These are phyloP conservation scores for Pythium apleroticum DNA, from an alignment of 352 stramenopile species.

Conservation along the genomic window DNA sequence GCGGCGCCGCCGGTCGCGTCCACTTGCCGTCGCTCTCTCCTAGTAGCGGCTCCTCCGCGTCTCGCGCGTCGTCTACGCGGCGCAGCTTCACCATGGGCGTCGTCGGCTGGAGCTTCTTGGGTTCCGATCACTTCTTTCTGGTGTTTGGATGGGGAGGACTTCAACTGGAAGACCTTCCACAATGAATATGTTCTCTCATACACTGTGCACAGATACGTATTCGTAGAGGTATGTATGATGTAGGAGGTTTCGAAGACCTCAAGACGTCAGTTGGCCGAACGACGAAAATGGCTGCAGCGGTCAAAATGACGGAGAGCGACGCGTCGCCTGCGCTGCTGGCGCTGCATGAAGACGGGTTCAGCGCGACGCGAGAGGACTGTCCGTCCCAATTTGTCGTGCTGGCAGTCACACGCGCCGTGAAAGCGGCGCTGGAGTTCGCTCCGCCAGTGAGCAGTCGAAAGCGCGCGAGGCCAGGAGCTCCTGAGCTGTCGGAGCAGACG, in stretches of 20 bases:
- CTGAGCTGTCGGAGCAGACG: constrained; percentile 4
- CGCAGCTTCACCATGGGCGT: constrained; percentile 14
- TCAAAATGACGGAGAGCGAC: neutral
- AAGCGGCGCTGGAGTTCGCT: constrained; percentile 7
- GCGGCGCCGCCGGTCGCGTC: neutral
- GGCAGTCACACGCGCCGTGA: constrained; percentile 8
- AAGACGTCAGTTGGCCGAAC: neutral
- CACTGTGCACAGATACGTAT: neutral
- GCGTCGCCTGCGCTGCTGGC: neutral
- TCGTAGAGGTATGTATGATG: neutral
- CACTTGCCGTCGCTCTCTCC: neutral
- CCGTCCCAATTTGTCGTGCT: neutral
- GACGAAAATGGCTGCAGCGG: constrained; percentile 6
- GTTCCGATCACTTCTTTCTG: neutral
- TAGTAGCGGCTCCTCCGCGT: constrained; percentile 24
- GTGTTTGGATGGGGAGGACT: constrained; percentile 7
- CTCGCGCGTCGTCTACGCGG: constrained; percentile 16
- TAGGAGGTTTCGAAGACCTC: constrained; percentile 7
- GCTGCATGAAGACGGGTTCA: neutral
- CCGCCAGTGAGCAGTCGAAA: neutral
- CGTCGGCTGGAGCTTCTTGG: neutral
- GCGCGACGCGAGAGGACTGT: neutral
- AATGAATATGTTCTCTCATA: constrained; percentile 13
- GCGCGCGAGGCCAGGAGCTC: constrained; percentile 2
- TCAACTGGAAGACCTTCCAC: constrained; percentile 17